Evolutionary conservation across 768 basidiomycete genomes (phyloP), one percentile per base, ranked within the genome.

Genomic region (Naganishia vaughanmartiniae): DNA sequence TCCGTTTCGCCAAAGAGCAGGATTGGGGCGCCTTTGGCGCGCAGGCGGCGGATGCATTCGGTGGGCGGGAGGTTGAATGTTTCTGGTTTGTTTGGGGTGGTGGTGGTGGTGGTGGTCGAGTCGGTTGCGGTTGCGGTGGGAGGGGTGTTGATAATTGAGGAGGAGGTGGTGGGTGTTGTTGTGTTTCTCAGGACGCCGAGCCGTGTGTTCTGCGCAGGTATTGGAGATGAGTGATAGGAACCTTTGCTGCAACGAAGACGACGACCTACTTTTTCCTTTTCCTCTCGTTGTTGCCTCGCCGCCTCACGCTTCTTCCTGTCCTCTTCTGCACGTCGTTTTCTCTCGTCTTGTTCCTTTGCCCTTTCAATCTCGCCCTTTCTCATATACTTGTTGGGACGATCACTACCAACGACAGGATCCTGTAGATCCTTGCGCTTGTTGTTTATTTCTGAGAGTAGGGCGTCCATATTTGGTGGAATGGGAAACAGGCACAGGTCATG

Each of bases 1-100:
- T 99, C 96, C 0, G 89, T 88, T 80, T 99, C 96, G 36, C 89
- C 96, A 77, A 99, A 99, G 11, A 99, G 83, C 33, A 93, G 87
- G 72, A 98, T 90, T 4, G 96, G 96, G 78, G 98, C 94, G 28
- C 91, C 92, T 78, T 96, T 95, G 30, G 86, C 84, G 55, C 96
- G 89, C 17, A 99, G 86, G 26, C 96, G 87, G 11, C 92, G 89
- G 68, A 93, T 85, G 15, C 90, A 91, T 76, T 99, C 96, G 72
- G 93, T 90, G 69, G 93, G 92, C 1, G 94, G 91, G 67, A 98
- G 89, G 77, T 93, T 93, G 84, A 94, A 97, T 3, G 76, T 74
- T 70, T 83, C 82, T 14, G 72, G 71, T 57, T 70, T 72, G 19
- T 53, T 33, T 5, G 39, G 12, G 1, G 60, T n/a, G n/a, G n/a